Percentiles rank a stretch among this genome's conserved stretches.
These are phyloP conservation scores for Penicillium sp. DNA, from an alignment of 2,329 filamentous ascomycete genomes.

Conservation along the genomic window DNA sequence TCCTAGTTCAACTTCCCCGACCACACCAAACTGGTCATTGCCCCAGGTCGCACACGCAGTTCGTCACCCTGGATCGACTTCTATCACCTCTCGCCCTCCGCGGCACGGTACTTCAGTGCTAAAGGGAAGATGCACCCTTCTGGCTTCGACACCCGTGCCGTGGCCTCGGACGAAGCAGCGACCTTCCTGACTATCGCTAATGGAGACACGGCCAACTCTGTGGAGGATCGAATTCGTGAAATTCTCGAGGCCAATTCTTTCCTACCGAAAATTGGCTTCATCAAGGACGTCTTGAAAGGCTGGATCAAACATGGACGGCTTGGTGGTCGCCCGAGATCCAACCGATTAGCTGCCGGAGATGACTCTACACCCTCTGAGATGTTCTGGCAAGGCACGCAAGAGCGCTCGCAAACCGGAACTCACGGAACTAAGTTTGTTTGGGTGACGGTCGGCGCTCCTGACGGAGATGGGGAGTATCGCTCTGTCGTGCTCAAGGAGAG, in stretches of 20 bases:
- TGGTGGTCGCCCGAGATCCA: slow-evolving; percentile 32
- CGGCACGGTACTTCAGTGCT: slow-evolving; percentile 43
- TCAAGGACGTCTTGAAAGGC: slow-evolving; percentile 40
- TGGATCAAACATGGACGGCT: slow-evolving; percentile 41
- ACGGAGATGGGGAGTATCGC: slow-evolving; percentile 47
- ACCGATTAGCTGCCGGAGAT: slow-evolving; percentile 12
- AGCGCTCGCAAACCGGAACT: slow-evolving; percentile 39
- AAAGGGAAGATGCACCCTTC: slow-evolving; percentile 44
- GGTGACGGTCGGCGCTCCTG: slow-evolving; percentile 50
- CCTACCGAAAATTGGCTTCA: slow-evolving; percentile 43
- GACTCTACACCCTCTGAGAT: slow-evolving; percentile 27
- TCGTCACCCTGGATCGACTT: slow-evolving; percentile 48
- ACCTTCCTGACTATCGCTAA: slow-evolving; percentile 43
- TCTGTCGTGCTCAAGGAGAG: slow-evolving; percentile 35
- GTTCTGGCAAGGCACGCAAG: slow-evolving; percentile 45
- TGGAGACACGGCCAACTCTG: slow-evolving; percentile 32
- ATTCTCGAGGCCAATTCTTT: slow-evolving; percentile 47
- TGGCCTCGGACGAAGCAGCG: slow-evolving; percentile 42
- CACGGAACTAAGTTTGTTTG: slow-evolving; percentile 53
- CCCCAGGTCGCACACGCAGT: slow-evolving; percentile 38
- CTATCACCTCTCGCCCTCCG: slow-evolving; percentile 48
- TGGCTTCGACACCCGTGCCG: slow-evolving; percentile 44
- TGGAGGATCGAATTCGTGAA: slow-evolving; percentile 40
- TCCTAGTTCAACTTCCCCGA: slow-evolving; percentile 52
- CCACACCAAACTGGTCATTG: slow-evolving; percentile 52